A percentile compares a stretch with the other conserved stretches of the same genome.
Evolutionary conservation across 2,329 filamentous ascomycete species (phyloP).

Genomic region (Cladophialophora yegresii): DNA sequence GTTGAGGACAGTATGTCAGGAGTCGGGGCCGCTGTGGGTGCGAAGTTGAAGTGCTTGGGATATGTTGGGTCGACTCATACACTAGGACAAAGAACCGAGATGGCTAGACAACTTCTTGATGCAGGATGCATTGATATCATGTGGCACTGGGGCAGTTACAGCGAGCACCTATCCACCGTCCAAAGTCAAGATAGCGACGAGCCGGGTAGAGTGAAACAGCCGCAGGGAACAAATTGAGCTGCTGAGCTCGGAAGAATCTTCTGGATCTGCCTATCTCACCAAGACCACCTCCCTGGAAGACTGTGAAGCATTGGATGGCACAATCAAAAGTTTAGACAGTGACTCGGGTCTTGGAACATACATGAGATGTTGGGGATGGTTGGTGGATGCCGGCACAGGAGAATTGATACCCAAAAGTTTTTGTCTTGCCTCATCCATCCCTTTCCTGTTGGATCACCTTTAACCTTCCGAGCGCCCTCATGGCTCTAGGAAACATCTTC

Average conservation of each 20-base stretch:
- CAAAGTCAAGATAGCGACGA: background rate
- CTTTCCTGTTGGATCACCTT: background rate
- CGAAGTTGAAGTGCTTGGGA: slow-evolving; percentile 76
- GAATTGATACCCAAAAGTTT: background rate
- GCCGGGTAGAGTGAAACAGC: background rate
- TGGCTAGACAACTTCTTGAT: slow-evolving; percentile 68
- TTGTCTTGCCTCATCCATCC: background rate
- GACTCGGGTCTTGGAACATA: background rate
- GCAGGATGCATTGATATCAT: slow-evolving; percentile 66
- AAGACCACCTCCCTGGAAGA: background rate
- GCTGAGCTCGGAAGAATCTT: background rate
- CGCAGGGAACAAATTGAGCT: slow-evolving; percentile 6
- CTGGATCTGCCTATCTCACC: background rate
- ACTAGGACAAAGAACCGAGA: slow-evolving; percentile 62
- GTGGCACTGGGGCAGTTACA: slow-evolving; percentile 52
- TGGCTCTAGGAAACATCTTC: slow-evolving; percentile 27
- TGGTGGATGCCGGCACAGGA: background rate
- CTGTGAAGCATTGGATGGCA: background rate
- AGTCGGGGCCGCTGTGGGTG: slow-evolving; percentile 72
- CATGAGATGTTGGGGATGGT: background rate
- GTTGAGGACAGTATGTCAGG: slow-evolving; percentile 90
- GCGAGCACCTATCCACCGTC: background rate
- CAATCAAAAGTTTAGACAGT: background rate
- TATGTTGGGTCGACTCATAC: slow-evolving; percentile 78
- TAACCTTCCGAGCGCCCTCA: background rate